Conservation (phyloP, 768 basidiomycete species). For the Lactarius vividus region DNA sequence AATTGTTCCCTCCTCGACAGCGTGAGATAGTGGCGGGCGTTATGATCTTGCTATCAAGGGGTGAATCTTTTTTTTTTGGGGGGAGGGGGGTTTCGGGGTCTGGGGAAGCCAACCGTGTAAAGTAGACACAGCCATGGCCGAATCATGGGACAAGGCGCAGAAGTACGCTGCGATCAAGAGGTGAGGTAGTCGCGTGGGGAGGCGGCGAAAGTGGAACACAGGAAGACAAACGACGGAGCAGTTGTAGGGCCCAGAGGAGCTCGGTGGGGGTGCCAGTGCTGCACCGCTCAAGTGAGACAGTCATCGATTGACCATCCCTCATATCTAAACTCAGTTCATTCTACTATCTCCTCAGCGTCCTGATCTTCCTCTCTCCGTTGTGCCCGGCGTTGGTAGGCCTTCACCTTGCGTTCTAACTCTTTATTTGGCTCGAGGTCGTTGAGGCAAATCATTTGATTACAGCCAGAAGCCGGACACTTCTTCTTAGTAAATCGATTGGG, state of each 20-base stretch:
- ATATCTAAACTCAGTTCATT: constrained; percentile 34
- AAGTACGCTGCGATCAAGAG: neutral
- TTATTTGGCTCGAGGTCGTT: constrained; percentile 52
- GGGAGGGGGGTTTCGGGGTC: neutral
- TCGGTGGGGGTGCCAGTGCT: neutral
- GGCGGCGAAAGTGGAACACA: neutral
- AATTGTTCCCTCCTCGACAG: constrained; percentile 6
- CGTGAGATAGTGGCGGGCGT: constrained; percentile 4
- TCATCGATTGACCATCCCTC: neutral
- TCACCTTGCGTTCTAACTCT: constrained; percentile 60
- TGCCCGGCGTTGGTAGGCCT: constrained; percentile 52
- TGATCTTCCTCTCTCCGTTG: constrained; percentile 40
- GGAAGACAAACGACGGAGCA: neutral
- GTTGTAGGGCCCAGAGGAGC: neutral
- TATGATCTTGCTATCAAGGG: neutral
- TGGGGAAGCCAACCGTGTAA: neutral
- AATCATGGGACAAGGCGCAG: constrained; percentile 9
- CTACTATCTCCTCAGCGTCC: constrained; percentile 54
- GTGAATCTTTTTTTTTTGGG: neutral
- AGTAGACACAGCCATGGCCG: neutral
- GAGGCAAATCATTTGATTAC: constrained; percentile 55
- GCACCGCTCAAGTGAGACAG: neutral
- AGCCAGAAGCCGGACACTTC: constrained; percentile 72
- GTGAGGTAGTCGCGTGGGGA: neutral
- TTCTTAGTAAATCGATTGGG: constrained; percentile 33